Evolutionary conservation across 2,329 filamentous ascomycete species (phyloP).

Genomic region (Mollisia scopiformis): DNA sequence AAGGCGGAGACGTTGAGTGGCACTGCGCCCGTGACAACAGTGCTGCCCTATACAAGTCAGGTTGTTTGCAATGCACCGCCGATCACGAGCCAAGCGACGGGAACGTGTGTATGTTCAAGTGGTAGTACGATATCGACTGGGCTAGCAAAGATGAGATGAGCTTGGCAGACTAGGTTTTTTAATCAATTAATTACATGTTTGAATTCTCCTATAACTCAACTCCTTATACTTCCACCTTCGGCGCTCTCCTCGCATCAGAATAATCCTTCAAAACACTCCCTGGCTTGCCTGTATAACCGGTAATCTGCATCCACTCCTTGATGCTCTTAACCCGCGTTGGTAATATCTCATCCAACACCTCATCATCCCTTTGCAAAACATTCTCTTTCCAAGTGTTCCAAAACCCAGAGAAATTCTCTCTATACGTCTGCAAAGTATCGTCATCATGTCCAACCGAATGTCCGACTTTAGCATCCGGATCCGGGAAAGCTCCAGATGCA

Average conservation of each 20-base stretch:
- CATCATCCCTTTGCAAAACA: slow-evolving; percentile 23
- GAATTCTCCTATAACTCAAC: too few relatives aligned
- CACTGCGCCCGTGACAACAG: slow-evolving; percentile 34
- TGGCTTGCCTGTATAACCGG: slow-evolving; percentile 20
- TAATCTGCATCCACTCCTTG: slow-evolving; percentile 28
- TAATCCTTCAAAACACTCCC: slow-evolving; percentile 23
- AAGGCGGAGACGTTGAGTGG: slow-evolving; percentile 50
- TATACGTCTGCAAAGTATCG: slow-evolving; percentile 19
- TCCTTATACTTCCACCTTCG: too few relatives aligned
- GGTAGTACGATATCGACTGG: neutral
- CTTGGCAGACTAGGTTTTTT: neutral
- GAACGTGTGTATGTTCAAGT: slow-evolving; percentile 2
- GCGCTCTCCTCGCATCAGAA: slow-evolving; percentile 7
- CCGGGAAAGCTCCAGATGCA: slow-evolving; percentile 8
- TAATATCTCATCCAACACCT: slow-evolving; percentile 27
- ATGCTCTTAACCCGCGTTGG: slow-evolving; percentile 26
- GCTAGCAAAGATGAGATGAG: neutral
- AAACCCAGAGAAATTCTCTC: slow-evolving; percentile 29
- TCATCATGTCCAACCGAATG: slow-evolving; percentile 21
- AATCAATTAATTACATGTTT: neutral
- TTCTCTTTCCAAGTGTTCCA: slow-evolving; percentile 28
- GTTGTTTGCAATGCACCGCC: neutral
- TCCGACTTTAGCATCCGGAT: slow-evolving; percentile 23
- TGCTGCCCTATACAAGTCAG: slow-evolving; percentile 3
- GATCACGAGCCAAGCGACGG: neutral